These are phyloP conservation scores for Bipolaris zeicola DNA, from an alignment of 2,329 filamentous ascomycete genomes.

Conservation along the genomic window DNA sequence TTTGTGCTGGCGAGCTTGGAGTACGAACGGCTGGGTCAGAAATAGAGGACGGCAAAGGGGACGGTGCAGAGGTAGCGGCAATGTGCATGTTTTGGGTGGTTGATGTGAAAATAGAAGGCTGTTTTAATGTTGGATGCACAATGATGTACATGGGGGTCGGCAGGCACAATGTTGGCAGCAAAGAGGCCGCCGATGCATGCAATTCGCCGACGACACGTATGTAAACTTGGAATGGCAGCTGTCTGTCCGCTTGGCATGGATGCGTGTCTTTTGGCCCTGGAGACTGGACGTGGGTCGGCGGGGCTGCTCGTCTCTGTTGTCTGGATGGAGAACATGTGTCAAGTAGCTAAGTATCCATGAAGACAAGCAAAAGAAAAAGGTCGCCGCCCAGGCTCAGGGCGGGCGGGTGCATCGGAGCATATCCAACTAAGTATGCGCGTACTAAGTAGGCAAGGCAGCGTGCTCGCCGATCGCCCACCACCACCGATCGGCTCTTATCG, in stretches of 20 bases:
- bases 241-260: background rate
- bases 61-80: too few species aligned
- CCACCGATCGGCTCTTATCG: constrained; percentile 9
- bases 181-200: constrained; percentile 1
- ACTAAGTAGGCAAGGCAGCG: too few species aligned
- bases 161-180: background rate
- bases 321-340: background rate
- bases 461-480: constrained; percentile 4
- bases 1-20: constrained; percentile 35
- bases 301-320: background rate
- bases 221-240: constrained; percentile 2
- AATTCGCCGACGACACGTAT: background rate
- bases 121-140: background rate
- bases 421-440: background rate
- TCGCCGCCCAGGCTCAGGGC: background rate
- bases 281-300: constrained; percentile 2
- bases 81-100: too few species aligned
- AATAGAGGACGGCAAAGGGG: background rate
- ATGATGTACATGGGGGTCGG: background rate
- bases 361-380: too few species aligned
- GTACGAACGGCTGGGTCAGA: constrained; percentile 16
- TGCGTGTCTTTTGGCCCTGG: background rate
- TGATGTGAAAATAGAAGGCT: too few species aligned
- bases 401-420: background rate
- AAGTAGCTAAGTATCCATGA: too few species aligned